Evolutionary conservation across 768 basidiomycete genomes (phyloP).

Genomic region (Termitomyces sp.): DNA sequence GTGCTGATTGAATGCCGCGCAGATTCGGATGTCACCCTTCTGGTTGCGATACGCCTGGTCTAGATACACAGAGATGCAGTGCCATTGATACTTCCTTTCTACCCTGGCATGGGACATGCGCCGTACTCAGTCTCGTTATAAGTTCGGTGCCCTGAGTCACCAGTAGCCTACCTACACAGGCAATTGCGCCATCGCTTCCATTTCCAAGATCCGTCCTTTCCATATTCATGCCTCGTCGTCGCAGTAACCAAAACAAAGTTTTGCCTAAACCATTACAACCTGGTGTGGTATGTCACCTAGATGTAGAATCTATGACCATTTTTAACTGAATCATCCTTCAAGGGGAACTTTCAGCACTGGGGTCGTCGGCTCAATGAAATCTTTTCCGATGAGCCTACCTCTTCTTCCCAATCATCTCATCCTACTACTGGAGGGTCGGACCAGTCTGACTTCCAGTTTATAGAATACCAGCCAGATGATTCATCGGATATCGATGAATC

Average conservation of each 20-base stretch:
- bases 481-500: not conserved
- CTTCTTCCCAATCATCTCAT: not conserved
- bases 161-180: not conserved
- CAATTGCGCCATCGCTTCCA: not conserved
- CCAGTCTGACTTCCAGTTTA: not conserved
- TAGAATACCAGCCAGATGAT: not conserved
- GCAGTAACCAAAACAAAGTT: not conserved
- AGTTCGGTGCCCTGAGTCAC: constrained; percentile 1
- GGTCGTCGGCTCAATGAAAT: not conserved
- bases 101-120: not conserved
- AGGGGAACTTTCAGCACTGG: constrained; percentile 4
- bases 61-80: constrained; percentile 7
- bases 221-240: constrained; percentile 1
- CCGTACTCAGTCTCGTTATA: constrained; percentile 2
- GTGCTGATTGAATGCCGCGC: not conserved
- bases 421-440: not conserved
- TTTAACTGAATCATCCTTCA: not conserved
- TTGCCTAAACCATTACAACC: not conserved
- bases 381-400: not conserved
- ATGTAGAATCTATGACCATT: not conserved
- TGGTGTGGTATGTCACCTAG: not conserved
- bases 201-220: not conserved
- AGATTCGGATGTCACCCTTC: not conserved
- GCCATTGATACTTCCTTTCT: constrained; percentile 3
- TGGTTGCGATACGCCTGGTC: not conserved